A percentile compares a stretch with the other conserved stretches of the same genome.
These are phyloP conservation scores for Aspergillus sergii DNA, from an alignment of 2,329 filamentous ascomycete genomes.

Conservation along the genomic window DNA sequence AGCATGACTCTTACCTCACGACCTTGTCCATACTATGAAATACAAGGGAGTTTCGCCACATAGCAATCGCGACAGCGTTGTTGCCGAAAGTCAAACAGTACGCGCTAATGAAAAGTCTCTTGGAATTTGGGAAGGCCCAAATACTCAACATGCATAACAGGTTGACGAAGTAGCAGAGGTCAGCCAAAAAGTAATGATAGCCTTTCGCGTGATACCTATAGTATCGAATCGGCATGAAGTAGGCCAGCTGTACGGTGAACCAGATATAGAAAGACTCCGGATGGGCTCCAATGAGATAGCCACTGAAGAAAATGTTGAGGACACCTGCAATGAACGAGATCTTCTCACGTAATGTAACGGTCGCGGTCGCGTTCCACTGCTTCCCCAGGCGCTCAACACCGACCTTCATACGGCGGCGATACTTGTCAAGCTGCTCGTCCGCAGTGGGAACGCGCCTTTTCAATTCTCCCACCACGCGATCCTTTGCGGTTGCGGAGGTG, in stretches of 20 bases:
- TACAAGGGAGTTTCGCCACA: conserved; percentile 98
- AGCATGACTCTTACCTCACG: conserved; percentile 61
- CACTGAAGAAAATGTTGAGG: conserved; percentile 95
- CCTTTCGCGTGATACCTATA: conserved; percentile 89
- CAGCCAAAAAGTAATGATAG: conserved; percentile 95
- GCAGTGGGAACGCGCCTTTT: conserved; percentile 80
- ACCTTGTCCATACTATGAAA: conserved; percentile 99
- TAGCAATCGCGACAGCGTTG: conserved; percentile 94
- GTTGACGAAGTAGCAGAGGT: conserved; percentile 98
- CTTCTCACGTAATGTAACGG: conserved; percentile 89
- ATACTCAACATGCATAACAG: conserved; percentile 77
- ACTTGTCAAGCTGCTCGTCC: conserved; percentile 90
- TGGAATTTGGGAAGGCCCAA: conserved; percentile 88
- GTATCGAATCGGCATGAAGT: conserved; percentile 96
- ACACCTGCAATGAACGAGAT: conserved; percentile 94
- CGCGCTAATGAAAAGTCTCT: conserved; percentile 85
- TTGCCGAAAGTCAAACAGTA: conserved; percentile 95
- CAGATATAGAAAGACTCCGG: conserved; percentile 88
- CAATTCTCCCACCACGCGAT: conserved; percentile 92
- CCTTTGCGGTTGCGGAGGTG: conserved; percentile 75
- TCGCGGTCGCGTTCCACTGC: conserved; percentile 86
- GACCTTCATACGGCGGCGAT: conserved; percentile 80
- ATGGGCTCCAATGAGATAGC: conserved; percentile 84
- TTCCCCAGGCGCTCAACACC: conserved; percentile 85
- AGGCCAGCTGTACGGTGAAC: conserved; percentile 85